Percentiles rank a stretch among this genome's conserved stretches.
Evolutionary conservation across 768 basidiomycete species (phyloP).

Genomic region (Collybia sordida): DNA sequence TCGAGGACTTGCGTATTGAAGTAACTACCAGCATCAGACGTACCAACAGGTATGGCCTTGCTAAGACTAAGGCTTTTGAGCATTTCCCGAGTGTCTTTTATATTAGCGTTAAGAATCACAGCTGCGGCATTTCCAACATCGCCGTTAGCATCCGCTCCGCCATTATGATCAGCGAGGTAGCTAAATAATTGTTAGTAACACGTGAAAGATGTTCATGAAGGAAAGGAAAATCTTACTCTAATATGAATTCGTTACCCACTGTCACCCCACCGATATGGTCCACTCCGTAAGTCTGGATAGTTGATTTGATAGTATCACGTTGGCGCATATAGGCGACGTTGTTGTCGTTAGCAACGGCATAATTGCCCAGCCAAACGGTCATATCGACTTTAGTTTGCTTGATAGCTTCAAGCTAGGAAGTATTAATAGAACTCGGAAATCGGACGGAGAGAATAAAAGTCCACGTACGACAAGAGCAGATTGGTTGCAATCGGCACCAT

Average conservation of each 20-base stretch:
- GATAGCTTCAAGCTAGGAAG: conserved; percentile 76
- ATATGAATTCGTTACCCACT: conserved; percentile 91
- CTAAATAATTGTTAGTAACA: conserved; percentile 30
- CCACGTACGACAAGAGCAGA: conserved; percentile 65
- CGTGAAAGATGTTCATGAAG: neutral
- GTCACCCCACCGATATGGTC: conserved; percentile 77
- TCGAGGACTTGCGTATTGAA: conserved; percentile 71
- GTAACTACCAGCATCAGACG: conserved; percentile 82
- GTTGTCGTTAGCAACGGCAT: conserved; percentile 60
- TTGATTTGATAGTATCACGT: conserved; percentile 59
- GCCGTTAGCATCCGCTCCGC: conserved; percentile 54
- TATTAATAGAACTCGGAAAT: neutral
- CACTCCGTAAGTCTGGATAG: conserved; percentile 75
- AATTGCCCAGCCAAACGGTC: conserved; percentile 76
- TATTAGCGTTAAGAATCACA: conserved; percentile 59
- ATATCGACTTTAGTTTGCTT: conserved; percentile 86
- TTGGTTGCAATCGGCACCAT: conserved; percentile 88
- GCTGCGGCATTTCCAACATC: conserved; percentile 61
- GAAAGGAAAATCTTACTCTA: conserved; percentile 61
- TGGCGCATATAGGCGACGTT: conserved; percentile 74
- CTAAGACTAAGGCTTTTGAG: conserved; percentile 52
- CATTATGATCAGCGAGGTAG: conserved; percentile 53
- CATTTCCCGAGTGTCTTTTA: conserved; percentile 64
- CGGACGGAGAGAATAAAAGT: neutral
- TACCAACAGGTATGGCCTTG: conserved; percentile 70